Evolutionary conservation across 345 rosid genomes (phyloP).

Genomic region (Eutrema heterophyllum): DNA sequence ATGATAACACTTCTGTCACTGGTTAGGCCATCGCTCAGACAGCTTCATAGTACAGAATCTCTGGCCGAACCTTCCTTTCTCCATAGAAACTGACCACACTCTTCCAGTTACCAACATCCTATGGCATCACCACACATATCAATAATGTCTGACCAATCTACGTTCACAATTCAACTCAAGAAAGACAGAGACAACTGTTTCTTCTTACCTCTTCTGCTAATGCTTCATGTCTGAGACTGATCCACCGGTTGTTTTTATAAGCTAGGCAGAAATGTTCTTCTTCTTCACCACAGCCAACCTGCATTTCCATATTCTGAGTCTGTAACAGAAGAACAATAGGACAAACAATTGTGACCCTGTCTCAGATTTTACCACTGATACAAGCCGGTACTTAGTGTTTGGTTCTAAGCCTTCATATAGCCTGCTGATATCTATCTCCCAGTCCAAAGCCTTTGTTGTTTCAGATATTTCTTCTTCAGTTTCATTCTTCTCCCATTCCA

Average conservation of each 20-base stretch:
- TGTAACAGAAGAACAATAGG: neutral
- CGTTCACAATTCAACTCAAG: neutral
- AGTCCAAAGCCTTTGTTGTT: slow-evolving; percentile 6
- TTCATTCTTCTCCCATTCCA: neutral
- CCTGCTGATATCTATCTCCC: slow-evolving; percentile 2
- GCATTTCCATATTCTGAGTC: neutral
- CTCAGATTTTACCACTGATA: neutral
- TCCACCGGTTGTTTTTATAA: slow-evolving; percentile 8
- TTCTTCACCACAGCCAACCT: slow-evolving; percentile 19
- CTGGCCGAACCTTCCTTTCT: slow-evolving; percentile 14
- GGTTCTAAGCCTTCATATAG: neutral
- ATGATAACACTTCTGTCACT: neutral
- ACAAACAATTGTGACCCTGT: neutral
- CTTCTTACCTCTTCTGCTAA: slow-evolving; percentile 7
- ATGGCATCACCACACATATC: slow-evolving; percentile 1
- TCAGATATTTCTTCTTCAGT: neutral
- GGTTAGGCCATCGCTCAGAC: neutral
- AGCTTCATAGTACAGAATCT: slow-evolving; percentile 19
- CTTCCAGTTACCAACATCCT: slow-evolving; percentile 18
- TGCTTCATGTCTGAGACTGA: neutral
- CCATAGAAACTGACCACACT: slow-evolving; percentile 5
- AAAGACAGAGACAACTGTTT: neutral
- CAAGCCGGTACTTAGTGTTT: neutral
- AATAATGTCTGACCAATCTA: neutral
- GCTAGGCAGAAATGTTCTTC: slow-evolving; percentile 13